Evolutionary conservation across 176 grass and related monocot species (phyloP).

Genomic region (Carex littledalei): DNA sequence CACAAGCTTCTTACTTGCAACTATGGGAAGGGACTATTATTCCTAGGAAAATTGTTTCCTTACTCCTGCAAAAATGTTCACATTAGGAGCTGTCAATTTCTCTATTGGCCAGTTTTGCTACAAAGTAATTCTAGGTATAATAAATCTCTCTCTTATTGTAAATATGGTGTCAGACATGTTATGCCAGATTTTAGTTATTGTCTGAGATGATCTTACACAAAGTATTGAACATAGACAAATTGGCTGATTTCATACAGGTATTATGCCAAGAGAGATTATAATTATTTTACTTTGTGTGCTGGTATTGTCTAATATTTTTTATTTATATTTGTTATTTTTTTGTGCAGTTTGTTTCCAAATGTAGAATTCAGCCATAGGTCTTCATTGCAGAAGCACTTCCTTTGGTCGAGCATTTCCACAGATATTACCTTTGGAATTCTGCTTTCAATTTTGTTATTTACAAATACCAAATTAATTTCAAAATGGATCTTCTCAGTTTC

Average conservation of each 20-base stretch:
- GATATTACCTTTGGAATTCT: constrained; percentile 72
- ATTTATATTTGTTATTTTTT: constrained; percentile 22
- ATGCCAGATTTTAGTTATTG: neutral
- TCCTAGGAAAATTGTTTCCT: constrained; percentile 57
- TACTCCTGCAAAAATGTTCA: constrained; percentile 69
- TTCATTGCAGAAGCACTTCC: constrained; percentile 54
- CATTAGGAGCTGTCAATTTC: constrained; percentile 70
- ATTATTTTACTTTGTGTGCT: neutral
- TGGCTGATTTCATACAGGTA: neutral
- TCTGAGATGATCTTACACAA: neutral
- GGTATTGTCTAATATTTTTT: neutral
- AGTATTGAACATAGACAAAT: neutral
- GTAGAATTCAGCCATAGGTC: constrained; percentile 58
- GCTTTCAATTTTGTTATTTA: constrained; percentile 44
- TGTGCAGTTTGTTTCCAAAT: constrained; percentile 50
- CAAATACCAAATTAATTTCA: constrained; percentile 53
- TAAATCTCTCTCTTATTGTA: neutral
- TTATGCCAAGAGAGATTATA: neutral
- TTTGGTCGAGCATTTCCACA: constrained; percentile 62
- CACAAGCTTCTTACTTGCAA: constrained; percentile 42
- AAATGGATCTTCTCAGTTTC: constrained; percentile 36
- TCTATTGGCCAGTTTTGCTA: constrained; percentile 91
- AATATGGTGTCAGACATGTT: neutral
- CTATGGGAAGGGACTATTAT: constrained; percentile 24
- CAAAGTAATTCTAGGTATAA: constrained; percentile 56